phyloP scores from a whole-genome alignment of 2,329 filamentous ascomycete genomes.

The Pezicula carpinea region DNA sequence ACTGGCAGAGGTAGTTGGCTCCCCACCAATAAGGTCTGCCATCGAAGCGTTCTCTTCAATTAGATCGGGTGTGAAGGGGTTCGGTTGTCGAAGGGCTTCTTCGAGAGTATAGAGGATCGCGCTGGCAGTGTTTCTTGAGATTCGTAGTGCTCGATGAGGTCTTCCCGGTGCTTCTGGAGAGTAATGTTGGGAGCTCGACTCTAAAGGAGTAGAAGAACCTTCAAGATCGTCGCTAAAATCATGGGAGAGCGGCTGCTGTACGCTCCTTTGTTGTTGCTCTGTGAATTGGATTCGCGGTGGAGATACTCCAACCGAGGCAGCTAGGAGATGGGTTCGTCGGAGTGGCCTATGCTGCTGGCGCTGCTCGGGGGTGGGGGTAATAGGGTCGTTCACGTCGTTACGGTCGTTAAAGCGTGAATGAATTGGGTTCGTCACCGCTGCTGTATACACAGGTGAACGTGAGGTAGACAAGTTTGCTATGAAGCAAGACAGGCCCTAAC shows the following conservation, averaged over 20 bases:
- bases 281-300: slow-evolving; percentile 22
- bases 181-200: slow-evolving; percentile 15
- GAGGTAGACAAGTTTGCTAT: slow-evolving; percentile 23
- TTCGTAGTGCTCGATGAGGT: slow-evolving; percentile 49
- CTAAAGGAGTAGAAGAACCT: slow-evolving; percentile 19
- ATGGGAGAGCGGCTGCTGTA: slow-evolving; percentile 17
- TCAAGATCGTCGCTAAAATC: slow-evolving; percentile 23
- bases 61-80: slow-evolving; percentile 77
- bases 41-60: slow-evolving; percentile 88
- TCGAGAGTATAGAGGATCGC: slow-evolving; percentile 91
- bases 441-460: slow-evolving; percentile 14
- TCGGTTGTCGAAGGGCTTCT: slow-evolving; percentile 78
- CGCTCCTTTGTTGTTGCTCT: slow-evolving; percentile 9
- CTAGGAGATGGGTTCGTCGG: slow-evolving; percentile 28
- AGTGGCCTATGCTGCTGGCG: slow-evolving; percentile 26
- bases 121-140: slow-evolving; percentile 80
- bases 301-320: slow-evolving; percentile 27
- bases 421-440: slow-evolving; percentile 27
- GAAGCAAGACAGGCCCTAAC: slow-evolving; percentile 9
- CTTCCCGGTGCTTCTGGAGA: slow-evolving; percentile 27
- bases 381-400: slow-evolving; percentile 29
- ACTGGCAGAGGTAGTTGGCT: slow-evolving; percentile 50
- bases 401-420: slow-evolving; percentile 26
- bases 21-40: slow-evolving; percentile 71
- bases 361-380: slow-evolving; percentile 22